A percentile compares a stretch with the other conserved stretches of the same genome.
Conservation (phyloP, 1,284 basidiomycete species). For the Malassezia furfur region DNA sequence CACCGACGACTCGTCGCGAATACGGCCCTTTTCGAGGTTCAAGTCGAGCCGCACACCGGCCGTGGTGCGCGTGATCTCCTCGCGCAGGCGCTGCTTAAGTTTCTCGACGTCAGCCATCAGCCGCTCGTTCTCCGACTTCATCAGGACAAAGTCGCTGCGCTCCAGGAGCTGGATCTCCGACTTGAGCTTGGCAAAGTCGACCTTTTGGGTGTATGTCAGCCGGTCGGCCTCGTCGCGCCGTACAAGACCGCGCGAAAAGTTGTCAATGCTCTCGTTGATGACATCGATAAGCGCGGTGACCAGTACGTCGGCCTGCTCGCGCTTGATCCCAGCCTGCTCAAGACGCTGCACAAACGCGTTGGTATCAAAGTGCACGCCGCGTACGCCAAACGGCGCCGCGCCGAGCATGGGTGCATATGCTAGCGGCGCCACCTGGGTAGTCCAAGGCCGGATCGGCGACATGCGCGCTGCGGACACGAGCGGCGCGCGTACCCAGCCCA, state of each 20-base stretch:
- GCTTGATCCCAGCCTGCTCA: constrained; percentile 40
- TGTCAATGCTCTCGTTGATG: constrained; percentile 41
- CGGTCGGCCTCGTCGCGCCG: constrained; percentile 43
- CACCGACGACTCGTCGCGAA: constrained; percentile 81
- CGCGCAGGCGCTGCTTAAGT: constrained; percentile 83
- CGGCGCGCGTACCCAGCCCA: background rate
- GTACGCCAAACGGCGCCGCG: background rate
- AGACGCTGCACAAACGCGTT: constrained; percentile 42
- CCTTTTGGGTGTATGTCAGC: constrained; percentile 43
- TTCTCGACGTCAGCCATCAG: constrained; percentile 85
- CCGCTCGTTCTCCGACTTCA: constrained; percentile 90
- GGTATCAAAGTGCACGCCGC: constrained; percentile 38
- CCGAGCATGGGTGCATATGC: no score
- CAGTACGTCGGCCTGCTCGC: constrained; percentile 41
- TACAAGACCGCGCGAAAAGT: constrained; percentile 38
- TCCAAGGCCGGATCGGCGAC: no score
- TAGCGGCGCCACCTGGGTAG: no score
- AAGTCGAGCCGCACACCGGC: constrained; percentile 88
- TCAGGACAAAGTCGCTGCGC: constrained; percentile 90
- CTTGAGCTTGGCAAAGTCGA: constrained; percentile 93
- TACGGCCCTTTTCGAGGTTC: constrained; percentile 91
- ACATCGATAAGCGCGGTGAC: constrained; percentile 41
- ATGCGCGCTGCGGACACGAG: background rate
- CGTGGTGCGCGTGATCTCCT: constrained; percentile 73
- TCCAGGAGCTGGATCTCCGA: constrained; percentile 92